Evolutionary conservation across 768 basidiomycete species (phyloP).

Genomic region (Lyophyllum decastes): DNA sequence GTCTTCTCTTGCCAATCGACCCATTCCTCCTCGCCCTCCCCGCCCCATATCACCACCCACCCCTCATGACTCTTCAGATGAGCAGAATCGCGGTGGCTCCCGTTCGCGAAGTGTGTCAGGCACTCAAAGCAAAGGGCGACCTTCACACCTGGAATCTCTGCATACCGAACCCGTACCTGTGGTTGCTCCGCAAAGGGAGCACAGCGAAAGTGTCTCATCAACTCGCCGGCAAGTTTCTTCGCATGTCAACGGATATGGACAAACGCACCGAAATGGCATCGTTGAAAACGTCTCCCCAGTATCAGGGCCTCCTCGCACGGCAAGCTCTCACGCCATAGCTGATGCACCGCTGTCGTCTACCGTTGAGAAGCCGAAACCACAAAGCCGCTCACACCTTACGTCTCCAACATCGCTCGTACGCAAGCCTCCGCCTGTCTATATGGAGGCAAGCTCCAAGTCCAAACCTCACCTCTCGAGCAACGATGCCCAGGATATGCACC

Average conservation of each 20-base stretch:
- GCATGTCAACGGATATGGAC: slow-evolving; percentile 7
- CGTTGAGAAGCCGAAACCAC: slow-evolving; percentile 3
- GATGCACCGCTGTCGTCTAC: neutral
- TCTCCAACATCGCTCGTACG: slow-evolving; percentile 9
- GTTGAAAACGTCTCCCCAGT: slow-evolving; percentile 2
- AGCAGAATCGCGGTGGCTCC: slow-evolving; percentile 24
- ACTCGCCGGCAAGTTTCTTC: slow-evolving; percentile 1
- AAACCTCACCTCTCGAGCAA: slow-evolving; percentile 34
- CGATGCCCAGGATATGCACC: slow-evolving; percentile 67
- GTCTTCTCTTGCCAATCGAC: slow-evolving; percentile 55
- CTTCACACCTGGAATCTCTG: slow-evolving; percentile 13
- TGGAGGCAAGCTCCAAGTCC: slow-evolving; percentile 14
- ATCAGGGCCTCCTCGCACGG: neutral
- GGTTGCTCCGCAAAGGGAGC: slow-evolving; percentile 2
- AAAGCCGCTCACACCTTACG: neutral
- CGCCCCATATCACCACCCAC: slow-evolving; percentile 48
- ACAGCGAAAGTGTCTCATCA: slow-evolving; percentile 8
- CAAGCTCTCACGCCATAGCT: neutral
- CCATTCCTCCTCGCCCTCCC: slow-evolving; percentile 62
- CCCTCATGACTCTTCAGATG: slow-evolving; percentile 43
- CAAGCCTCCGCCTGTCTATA: slow-evolving; percentile 20
- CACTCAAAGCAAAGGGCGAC: slow-evolving; percentile 23
- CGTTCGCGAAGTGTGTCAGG: slow-evolving; percentile 28
- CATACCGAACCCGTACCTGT: neutral
- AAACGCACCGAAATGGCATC: neutral